Percentiles rank a stretch among this genome's conserved stretches.
phyloP scores from a whole-genome alignment of 352 stramenopile genomes.

The Phytopythium aichiense region DNA sequence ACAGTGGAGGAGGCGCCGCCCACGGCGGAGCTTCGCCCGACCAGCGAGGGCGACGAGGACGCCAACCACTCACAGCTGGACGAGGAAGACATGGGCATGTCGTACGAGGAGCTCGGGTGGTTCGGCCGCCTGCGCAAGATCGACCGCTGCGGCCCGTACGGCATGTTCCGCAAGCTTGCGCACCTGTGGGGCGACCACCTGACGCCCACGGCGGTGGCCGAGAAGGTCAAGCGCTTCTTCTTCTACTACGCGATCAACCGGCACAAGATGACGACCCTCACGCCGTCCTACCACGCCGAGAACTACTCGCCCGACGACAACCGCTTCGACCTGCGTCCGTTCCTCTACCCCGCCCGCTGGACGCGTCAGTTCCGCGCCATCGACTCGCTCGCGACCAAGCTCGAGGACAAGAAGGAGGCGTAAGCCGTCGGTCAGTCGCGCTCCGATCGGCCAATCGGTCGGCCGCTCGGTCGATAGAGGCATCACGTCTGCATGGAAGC shows the following conservation, averaged over 20 bases:
- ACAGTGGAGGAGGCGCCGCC: conserved; percentile 93
- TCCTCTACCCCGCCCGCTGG: conserved; percentile 97
- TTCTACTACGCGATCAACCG: conserved; percentile 98
- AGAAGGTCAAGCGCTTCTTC: conserved; percentile 97
- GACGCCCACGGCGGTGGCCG: conserved; percentile 63
- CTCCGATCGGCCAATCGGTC: too few relatives aligned
- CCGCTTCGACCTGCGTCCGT: conserved; percentile 96
- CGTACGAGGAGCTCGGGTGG: conserved; percentile 95
- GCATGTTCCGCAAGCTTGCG: conserved; percentile 90
- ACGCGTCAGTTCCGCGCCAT: conserved; percentile 95
- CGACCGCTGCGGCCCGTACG: conserved; percentile 92
- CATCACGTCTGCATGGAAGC: background rate
- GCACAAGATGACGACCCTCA: conserved; percentile 99
- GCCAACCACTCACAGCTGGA: conserved; percentile 93
- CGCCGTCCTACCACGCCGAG: conserved; percentile 98
- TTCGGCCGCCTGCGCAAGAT: conserved; percentile 97
- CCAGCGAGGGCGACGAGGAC: conserved; percentile 59
- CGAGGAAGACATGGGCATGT: conserved; percentile 99
- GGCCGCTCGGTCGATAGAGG: background rate
- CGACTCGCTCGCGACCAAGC: conserved; percentile 82
- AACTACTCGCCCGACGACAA: conserved; percentile 99
- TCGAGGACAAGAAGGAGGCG: conserved; percentile 73
- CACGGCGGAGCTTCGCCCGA: conserved; percentile 95
- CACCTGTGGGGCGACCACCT: conserved; percentile 86
- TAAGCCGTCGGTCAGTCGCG: conserved; percentile 8